These are phyloP conservation scores for Conidiobolus incongruus DNA, from an alignment of 371 early-diverging fungal species.

Conservation along the genomic window DNA sequence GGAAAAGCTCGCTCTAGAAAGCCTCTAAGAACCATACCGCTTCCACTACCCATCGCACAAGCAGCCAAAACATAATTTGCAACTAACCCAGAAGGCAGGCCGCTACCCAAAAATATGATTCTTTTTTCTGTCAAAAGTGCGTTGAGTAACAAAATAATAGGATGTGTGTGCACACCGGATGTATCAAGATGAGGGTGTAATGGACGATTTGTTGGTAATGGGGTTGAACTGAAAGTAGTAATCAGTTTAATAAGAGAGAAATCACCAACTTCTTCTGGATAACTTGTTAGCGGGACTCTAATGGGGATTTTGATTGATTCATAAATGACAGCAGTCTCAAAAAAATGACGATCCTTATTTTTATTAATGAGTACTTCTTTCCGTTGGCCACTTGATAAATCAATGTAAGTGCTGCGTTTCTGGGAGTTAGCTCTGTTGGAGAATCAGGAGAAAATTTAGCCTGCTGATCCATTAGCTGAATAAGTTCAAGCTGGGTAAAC, in stretches of 20 bases:
- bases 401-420: constrained; percentile 23
- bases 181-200: constrained; percentile 79
- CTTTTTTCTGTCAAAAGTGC: constrained; percentile 76
- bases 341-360: constrained; percentile 66
- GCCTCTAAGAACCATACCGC: constrained; percentile 63
- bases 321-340: constrained; percentile 60
- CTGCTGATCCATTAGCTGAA: constrained; percentile 5
- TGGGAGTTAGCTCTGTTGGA: constrained; percentile 7
- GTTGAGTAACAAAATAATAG: constrained; percentile 64
- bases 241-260: constrained; percentile 57
- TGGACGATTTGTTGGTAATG: constrained; percentile 15
- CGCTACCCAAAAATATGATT: constrained; percentile 83
- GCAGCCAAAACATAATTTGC: constrained; percentile 84
- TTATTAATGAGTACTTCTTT: constrained; percentile 17
- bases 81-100: constrained; percentile 75
- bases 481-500: constrained; percentile 18
- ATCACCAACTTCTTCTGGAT: constrained; percentile 81
- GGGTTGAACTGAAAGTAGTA: constrained; percentile 34
- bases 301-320: constrained; percentile 63
- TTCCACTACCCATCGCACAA: constrained; percentile 70
- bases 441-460: constrained; percentile 1
- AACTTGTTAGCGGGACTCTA: constrained; percentile 60
- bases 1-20: constrained; percentile 81
- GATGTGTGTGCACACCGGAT: constrained; percentile 54
- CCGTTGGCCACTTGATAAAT: constrained; percentile 19